Base-by-base conservation (phyloP, 1,284 basidiomycete genomes). In the Stereum hirsutum region DNA sequence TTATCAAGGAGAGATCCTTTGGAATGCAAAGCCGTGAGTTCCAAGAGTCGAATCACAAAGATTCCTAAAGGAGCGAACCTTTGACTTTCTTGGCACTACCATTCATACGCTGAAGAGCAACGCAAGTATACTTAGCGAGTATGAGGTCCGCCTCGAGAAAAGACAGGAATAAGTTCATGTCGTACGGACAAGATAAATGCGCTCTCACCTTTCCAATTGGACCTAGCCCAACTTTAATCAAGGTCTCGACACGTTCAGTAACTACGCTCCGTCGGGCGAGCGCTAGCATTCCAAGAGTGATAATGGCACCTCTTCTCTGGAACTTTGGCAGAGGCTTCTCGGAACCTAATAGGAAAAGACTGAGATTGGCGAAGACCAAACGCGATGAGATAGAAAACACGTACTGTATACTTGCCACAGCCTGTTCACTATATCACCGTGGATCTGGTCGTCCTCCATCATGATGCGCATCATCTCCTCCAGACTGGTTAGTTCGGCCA, bases 1-100 rank as follows among this genome's bases (percentile, higher is more conserved):
- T 91, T 89, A 66, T 98, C 90, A 20, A 81, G 68, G 12, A 98
- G 74, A 0, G 92, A 95, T 2, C 91, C 89, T 87, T 41, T 2
- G 14, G 14, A 14, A 37, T 17, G n/a, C n/a, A n/a, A n/a, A n/a
- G n/a, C n/a, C n/a, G n/a, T n/a, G n/a, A n/a, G n/a, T n/a, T n/a
- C n/a, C n/a, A n/a, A n/a, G n/a, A n/a, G n/a, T n/a, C n/a, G n/a
- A n/a, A n/a, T n/a, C n/a, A 15, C 17, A 21, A 42, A 35, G 26
- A 27, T 19, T 5, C 10, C 38, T 35, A 52, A 24, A 40, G 12
- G 40, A 11, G 48, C 62, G 43, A 44, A 82, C 89, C 95, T 69
- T 99, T 99, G 52, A 99, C 81, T 61, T 98, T 99, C 70, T 98
- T 99, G 25, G 81, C 88, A 54, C 89, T 96, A 1, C 96, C 96